Percentiles rank a stretch among this genome's conserved stretches.
Conservation (phyloP, 2,329 filamentous ascomycete species). For the Ceratocystis smalleyi region DNA sequence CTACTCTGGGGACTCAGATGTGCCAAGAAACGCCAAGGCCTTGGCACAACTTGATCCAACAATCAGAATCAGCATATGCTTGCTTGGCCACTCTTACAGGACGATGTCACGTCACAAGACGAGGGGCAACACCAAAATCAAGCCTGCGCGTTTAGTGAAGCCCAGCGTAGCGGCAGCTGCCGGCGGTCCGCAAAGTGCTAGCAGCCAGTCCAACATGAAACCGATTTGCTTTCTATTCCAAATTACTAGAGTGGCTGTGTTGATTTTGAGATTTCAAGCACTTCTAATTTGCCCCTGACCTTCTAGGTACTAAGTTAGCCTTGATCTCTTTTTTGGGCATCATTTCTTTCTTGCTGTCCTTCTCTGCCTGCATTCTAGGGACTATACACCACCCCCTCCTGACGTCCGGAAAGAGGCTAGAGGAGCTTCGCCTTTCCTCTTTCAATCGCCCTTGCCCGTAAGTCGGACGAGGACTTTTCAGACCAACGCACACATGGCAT, state of each 20-base stretch:
- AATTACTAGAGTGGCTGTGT: not conserved
- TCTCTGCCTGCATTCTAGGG: not conserved
- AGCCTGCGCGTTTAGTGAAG: not conserved
- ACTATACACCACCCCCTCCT: not conserved
- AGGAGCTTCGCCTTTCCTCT: not conserved
- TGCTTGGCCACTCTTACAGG: not conserved
- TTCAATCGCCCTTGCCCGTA: not conserved
- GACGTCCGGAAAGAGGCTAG: not conserved
- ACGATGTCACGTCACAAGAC: slow-evolving; percentile 4
- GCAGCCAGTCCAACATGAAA: not conserved
- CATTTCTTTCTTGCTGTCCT: not conserved
- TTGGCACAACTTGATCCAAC: slow-evolving; percentile 13
- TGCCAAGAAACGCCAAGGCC: slow-evolving; percentile 12
- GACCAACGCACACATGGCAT: no score
- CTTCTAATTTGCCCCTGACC: not conserved
- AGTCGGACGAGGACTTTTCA: not conserved
- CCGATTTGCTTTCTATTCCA: not conserved
- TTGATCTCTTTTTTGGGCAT: not conserved
- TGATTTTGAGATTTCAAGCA: not conserved
- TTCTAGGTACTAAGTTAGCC: not conserved
- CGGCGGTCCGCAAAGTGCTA: not conserved
- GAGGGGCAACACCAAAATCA: not conserved
- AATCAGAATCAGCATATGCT: slow-evolving; percentile 1
- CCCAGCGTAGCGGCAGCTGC: not conserved
- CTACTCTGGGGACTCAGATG: not conserved